Base-by-base conservation (phyloP, 2,329 filamentous ascomycete genomes). In the Microsporum ferrugineum region DNA sequence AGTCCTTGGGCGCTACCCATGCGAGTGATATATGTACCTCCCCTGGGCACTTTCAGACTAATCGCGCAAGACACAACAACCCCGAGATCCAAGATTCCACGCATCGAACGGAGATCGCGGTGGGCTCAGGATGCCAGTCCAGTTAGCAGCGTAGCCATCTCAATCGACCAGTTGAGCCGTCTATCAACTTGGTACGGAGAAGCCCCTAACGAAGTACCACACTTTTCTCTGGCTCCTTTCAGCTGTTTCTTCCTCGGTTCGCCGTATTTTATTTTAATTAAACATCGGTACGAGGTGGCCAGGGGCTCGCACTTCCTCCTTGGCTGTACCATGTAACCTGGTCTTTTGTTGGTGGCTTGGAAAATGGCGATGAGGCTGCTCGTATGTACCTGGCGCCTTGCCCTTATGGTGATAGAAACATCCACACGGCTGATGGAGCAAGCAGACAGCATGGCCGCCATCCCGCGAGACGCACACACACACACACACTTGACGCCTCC, bases 241-340 rank as follows among this genome's bases (percentile, higher is more conserved):
- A 23, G 17, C 17, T 23, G 17, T 23, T 23, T 23, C 17, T 23
- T 8, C 51, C 51, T 36, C 33, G 51, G 51, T 23, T 36, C 10
- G 6, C 27, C 51, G 51, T 55, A 36, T 17, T 55, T 38, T 36
- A 55, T 36, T 34, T 55, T 55, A 55, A 55, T 55, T 55, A 55
- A 55, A 55, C 51, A 55, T 55, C 33, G 51, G 51, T 55, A 34
- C 51, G 33, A 36, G 51, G 51, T 23, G 12, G 33, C 29, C 51
- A 34, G 33, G 49, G 51, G 51, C 39, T 55, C 51, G 51, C 23
- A 55, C 31, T 33, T 36, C 17, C 12, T 31, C 51, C 51, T 31
- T 33, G 51, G 14, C 31, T 23, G 17, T 23, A 23, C 17, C 17
- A 23, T 23, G 51, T 14, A n/a, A 53, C 27, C 45, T 23, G 7